Base-by-base conservation (phyloP, 179 eudicot genomes). In the Beta corolliflora region DNA sequence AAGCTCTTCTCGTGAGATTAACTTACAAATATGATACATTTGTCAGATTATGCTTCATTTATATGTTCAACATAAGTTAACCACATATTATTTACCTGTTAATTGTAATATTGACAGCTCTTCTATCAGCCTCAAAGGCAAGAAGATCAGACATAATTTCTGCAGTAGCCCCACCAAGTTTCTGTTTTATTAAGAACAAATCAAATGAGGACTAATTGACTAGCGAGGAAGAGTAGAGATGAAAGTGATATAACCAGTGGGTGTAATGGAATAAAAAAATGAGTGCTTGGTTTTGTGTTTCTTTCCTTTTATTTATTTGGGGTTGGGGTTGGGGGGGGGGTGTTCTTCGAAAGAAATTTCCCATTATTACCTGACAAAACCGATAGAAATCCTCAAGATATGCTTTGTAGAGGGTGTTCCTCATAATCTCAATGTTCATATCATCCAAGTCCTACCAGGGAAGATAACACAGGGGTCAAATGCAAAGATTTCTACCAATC, bases 91-190 rank as follows among this genome's bases (percentile, higher is more conserved):
- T 55, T 16, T 61, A 89, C 99, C 99, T 96, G 89, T 96, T 96
- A 81, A 96, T 96, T 48, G 96, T 90, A 77, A 96, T 96, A 87
- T 96, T 96, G 80, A 96, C 97, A 84, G 99, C 97, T 89, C 99
- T 94, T 79, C 98, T 89, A 82, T 96, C 99, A 69, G 99, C 99
- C 89, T 96, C 99, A 84, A 96, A 96, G 71, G 99, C 81, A 67
- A 96, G 97, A 73, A 96, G 96, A 84, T 96, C 99, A 83, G 96
- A 92, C 99, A 96, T 96, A 77, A 96, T 96, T 83, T 93, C 99
- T 77, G 93, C 94, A 74, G 99, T 96, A 48, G 99, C 99, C 52
- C 99, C 99, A 67, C 99, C 99, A 77, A 96, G 93, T 91, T 91
- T 94, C 99, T 96, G 85, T 66, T 75, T 21, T 29, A 59, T 44